A percentile compares a stretch with the other conserved stretches of the same genome.
Conservation (phyloP, 257 asterid genomes). For the Penstemon eatonii region DNA sequence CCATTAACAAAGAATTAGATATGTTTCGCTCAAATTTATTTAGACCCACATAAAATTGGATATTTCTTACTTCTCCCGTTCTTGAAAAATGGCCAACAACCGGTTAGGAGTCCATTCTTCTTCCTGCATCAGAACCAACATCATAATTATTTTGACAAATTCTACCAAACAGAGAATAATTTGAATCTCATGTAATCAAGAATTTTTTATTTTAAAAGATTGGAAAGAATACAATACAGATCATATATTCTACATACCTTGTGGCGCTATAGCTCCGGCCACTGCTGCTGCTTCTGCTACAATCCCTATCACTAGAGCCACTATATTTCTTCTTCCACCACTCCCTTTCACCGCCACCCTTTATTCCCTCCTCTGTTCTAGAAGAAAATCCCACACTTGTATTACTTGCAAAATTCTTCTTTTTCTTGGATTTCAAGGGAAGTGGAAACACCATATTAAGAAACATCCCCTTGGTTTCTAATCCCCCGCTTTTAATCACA, state of each 20-base stretch:
- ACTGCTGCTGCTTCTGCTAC: conserved; percentile 36
- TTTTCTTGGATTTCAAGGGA: conserved; percentile 43
- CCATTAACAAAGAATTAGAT: conserved; percentile 6
- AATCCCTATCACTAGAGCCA: conserved; percentile 55
- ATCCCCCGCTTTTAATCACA: conserved; percentile 37
- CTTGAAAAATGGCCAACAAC: conserved; percentile 41
- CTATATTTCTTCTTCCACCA: conserved; percentile 78
- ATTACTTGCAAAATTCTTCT: conserved; percentile 27
- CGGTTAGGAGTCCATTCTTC: conserved; percentile 33
- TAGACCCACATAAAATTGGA: neutral
- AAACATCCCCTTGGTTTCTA: conserved; percentile 55
- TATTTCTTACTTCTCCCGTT: conserved; percentile 34
- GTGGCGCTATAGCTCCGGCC: conserved; percentile 15
- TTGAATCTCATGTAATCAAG: neutral
- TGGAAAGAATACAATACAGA: too few species aligned
- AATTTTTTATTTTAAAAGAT: too few species aligned
- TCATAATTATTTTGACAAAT: neutral
- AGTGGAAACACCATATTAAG: conserved; percentile 67
- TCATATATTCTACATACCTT: conserved; percentile 23
- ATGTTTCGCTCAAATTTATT: neutral
- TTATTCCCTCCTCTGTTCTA: conserved; percentile 42
- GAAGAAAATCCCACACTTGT: conserved; percentile 47
- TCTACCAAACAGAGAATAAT: too few species aligned
- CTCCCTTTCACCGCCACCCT: conserved; percentile 44
- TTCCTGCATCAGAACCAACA: conserved; percentile 46